Evolutionary conservation across 129 eudicot genomes (phyloP).

Genomic region (Centrapalus pauciflorus): DNA sequence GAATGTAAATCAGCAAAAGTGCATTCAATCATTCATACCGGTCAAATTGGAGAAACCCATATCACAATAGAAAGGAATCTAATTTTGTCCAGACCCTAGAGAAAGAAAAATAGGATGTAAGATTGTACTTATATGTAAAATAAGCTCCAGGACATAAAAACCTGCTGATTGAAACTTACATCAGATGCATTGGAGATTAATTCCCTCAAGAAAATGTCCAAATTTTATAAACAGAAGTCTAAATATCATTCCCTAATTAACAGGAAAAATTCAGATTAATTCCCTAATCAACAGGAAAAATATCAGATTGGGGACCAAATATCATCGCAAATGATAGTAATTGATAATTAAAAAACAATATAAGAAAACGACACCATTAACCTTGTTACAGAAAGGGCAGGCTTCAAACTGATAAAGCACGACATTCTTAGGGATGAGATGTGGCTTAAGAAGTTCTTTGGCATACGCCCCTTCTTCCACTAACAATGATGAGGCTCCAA

Average conservation of each 20-base stretch:
- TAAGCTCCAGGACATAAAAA: not conserved
- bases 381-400: conserved; percentile 55
- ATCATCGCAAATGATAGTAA: too few relatives aligned
- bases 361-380: too few relatives aligned
- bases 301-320: too few relatives aligned
- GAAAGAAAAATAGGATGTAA: not conserved
- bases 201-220: conserved; percentile 96
- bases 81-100: conserved; percentile 92
- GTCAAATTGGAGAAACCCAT: too few relatives aligned
- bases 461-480: conserved; percentile 35
- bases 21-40: too few relatives aligned
- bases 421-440: conserved; percentile 28
- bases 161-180: conserved; percentile 34
- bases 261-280: too few relatives aligned
- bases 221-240: too few relatives aligned
- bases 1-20: too few relatives aligned
- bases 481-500: conserved; percentile 11
- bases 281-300: too few relatives aligned
- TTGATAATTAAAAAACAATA: too few relatives aligned
- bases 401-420: conserved; percentile 48
- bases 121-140: not conserved
- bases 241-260: too few relatives aligned
- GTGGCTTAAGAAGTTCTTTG: conserved; percentile 25
- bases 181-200: conserved; percentile 97
- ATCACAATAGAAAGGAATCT: conserved; percentile 79